Base-by-base conservation (phyloP, 2,329 filamentous ascomycete species). In the Coleophoma crateriformis region DNA sequence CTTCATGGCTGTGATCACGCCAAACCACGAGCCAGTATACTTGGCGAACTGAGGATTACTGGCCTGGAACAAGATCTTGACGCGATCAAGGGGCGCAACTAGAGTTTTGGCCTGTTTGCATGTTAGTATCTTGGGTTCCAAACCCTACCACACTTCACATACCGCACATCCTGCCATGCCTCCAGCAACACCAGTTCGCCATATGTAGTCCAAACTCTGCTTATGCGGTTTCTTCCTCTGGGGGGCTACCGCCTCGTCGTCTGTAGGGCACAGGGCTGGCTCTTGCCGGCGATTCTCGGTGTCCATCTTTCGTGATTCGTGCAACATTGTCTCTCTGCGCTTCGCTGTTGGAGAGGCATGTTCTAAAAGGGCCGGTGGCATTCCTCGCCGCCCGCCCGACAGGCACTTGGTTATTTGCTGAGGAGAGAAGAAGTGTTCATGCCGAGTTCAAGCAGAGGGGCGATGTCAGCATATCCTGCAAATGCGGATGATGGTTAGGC, bases 1-100 rank as follows among this genome's bases (percentile, higher is more conserved):
- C 58, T 80, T 79, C 68, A 97, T 87, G 22, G 94, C 91, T 15
- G 78, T 78, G n/a, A 81, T 79, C 17, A 95, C 83, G 45, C 94
- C 94, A 49, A 81, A 79, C 87, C 91, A 96, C 39, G 87, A 90
- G 38, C 90, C 88, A 1, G 89, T 84, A 66, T 97, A 99, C 71
- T 95, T 96, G 48, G 87, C 81, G 66, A 96, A 99, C 59, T 94
- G 86, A 3, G 94, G 94, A 63, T 94, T 96, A 63, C 87, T 90
- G 47, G 94, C 87, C 68, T 99, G 94, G 72, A 99, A 97, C 50
- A 99, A 86, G 64, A 99, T 99, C 72, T 99, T 99, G 63, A 99
- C 94, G 58, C 94, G 86, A 71, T 99, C 94, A 56, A 99, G 87
- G 20, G 94, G 94, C 20, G 90, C 94, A 35, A 99, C 95, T 7